phyloP scores from a whole-genome alignment of 2,329 filamentous ascomycete genomes.

The Aspergillus ibericus region DNA sequence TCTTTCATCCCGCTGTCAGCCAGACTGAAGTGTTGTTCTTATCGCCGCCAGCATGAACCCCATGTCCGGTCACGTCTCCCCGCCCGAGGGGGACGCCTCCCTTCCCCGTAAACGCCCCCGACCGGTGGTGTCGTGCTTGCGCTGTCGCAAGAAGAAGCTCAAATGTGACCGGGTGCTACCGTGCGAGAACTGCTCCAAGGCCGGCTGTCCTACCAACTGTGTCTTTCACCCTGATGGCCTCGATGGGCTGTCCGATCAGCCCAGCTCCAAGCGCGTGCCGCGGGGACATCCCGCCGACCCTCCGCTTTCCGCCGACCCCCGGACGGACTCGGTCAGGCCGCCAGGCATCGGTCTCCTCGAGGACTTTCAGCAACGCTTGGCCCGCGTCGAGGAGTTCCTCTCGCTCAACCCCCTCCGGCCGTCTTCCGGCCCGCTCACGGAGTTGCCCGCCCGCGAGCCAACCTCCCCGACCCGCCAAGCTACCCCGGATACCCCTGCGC shows the following conservation, averaged over 20 bases:
- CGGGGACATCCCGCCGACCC: neutral
- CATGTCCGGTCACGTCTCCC: neutral
- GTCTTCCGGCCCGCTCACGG: neutral
- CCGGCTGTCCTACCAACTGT: constrained; percentile 17
- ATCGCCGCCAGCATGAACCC: neutral
- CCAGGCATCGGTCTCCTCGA: constrained; percentile 19
- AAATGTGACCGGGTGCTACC: constrained; percentile 25
- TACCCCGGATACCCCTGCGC: constrained; percentile 3
- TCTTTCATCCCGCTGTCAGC: too few species aligned
- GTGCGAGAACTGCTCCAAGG: constrained; percentile 26
- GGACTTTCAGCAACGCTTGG: constrained; percentile 24
- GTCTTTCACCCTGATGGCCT: constrained; percentile 10
- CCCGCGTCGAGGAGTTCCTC: constrained; percentile 19
- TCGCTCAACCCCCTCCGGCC: constrained; percentile 4
- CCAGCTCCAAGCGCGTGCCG: neutral
- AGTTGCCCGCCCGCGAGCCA: neutral
- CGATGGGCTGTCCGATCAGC: neutral
- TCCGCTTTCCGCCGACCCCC: neutral
- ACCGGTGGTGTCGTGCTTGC: constrained; percentile 25
- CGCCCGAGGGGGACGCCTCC: neutral
- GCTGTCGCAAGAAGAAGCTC: constrained; percentile 28
- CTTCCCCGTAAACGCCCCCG: constrained; percentile 22
- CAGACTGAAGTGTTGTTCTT: too few species aligned
- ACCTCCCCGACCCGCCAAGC: constrained; percentile 8
- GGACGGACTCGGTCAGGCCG: neutral